phyloP scores from a whole-genome alignment of 768 basidiomycete species.

The Hydnum rufescens region DNA sequence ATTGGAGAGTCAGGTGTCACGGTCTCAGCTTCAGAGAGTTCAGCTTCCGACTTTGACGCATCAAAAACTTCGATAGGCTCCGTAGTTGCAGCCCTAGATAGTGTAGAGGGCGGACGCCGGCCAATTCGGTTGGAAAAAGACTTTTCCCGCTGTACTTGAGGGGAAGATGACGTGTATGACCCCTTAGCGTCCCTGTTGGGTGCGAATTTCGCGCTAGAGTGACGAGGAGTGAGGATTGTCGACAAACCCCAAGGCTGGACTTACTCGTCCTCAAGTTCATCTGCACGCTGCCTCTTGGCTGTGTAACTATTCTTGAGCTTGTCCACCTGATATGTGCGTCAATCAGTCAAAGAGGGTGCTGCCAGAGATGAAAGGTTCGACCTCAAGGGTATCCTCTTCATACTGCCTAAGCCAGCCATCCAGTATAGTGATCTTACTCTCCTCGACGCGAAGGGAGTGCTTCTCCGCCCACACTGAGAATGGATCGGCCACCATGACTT shows the following conservation, averaged over 20 bases:
- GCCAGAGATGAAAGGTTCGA: slow-evolving; percentile 16
- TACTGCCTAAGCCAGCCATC: slow-evolving; percentile 52
- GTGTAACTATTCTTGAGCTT: slow-evolving; percentile 64
- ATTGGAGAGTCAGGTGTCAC: slow-evolving; percentile 24
- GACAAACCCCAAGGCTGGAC: slow-evolving; percentile 19
- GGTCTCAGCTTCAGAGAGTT: background rate
- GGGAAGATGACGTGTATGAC: background rate
- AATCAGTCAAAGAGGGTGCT: background rate
- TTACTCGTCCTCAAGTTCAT: slow-evolving; percentile 89
- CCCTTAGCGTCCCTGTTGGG: background rate
- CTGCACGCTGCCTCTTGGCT: slow-evolving; percentile 59
- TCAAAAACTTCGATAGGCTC: background rate
- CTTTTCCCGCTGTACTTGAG: background rate
- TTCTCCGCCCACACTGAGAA: slow-evolving; percentile 61
- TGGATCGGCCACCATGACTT: slow-evolving; percentile 54
- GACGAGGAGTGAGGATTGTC: background rate
- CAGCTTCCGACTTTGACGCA: background rate
- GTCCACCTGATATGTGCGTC: slow-evolving; percentile 20
- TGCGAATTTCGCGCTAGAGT: slow-evolving; percentile 73
- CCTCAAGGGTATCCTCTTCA: slow-evolving; percentile 46
- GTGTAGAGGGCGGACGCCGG: background rate
- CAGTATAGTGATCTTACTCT: slow-evolving; percentile 36
- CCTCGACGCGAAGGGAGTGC: slow-evolving; percentile 48
- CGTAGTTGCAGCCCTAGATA: background rate
- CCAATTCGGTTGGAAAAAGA: background rate